Evolutionary conservation across 495 filamentous ascomycete species (phyloP), one percentile per base, ranked within the genome.

Genomic region (Beverwykella pulmonaria): DNA sequence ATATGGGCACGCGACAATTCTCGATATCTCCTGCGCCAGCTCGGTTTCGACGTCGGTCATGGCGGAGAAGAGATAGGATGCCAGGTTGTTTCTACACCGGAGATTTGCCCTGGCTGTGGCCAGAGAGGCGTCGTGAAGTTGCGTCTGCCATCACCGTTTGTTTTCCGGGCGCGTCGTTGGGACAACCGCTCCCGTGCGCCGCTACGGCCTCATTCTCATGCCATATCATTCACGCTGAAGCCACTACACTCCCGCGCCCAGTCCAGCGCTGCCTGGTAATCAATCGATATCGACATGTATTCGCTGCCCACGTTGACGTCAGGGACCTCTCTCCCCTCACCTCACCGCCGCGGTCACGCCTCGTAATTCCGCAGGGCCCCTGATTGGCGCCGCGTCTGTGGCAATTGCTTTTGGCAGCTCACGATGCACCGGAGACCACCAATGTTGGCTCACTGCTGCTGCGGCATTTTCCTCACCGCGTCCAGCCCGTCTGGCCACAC

Each of bases 1-100:
- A 26, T 68, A 71, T n/a, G 59, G 48, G 26, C 53, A 63, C 7
- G 54, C 47, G 50, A 71, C 26, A 26, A 71, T 61, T 26, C 65
- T 49, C 22, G 44, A 8, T 10, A 71, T 25, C 44, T 71, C 69
- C 26, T 19, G 27, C 39, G 69, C 54, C 17, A 71, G 64, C 47
- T 65, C 57, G 17, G 4, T 23, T 0, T 48, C 36, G 39, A 53
- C 2, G 44, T 52, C 61, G 23, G 69, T 48, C 65, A 68, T 68
- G 59, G 68, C 49, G 56, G 22, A 30, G 36, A 2, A n/a, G 20
- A 54, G 32, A 34, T 34, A 12, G 32, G 7, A 7, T 48, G 46
- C 22, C 7, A 7, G 46, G 5, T 5, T 48, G 46, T 20, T 39
- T n/a, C n/a, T n/a, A n/a, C n/a, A n/a, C 41, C 19, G 4, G 59